Conservation (phyloP, 768 basidiomycete genomes). For the Amanita subjunquillea region DNA sequence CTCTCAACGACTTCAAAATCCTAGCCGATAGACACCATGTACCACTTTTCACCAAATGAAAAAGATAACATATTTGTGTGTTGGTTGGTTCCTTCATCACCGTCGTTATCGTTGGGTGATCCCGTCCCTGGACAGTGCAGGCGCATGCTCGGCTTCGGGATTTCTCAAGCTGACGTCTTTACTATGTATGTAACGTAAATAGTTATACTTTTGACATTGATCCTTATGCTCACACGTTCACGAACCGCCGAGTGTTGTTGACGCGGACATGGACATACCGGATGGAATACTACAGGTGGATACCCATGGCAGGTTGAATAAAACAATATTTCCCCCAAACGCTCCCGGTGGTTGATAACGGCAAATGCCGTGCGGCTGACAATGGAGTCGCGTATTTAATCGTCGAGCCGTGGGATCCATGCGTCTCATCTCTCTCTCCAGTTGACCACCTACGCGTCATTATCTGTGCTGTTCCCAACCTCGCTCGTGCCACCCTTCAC, state of each 20-base stretch:
- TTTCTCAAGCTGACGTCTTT: conserved; percentile 35
- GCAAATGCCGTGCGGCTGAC: too few species aligned
- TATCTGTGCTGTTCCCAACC: too few species aligned
- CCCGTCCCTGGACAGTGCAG: conserved; percentile 26
- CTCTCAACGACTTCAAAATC: conserved; percentile 73
- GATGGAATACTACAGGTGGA: conserved; percentile 59
- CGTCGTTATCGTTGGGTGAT: background rate
- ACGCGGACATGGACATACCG: conserved; percentile 51
- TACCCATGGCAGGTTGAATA: conserved; percentile 28
- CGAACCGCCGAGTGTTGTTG: conserved; percentile 56
- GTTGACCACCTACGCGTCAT: too few species aligned
- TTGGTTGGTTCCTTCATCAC: background rate
- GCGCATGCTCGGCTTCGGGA: conserved; percentile 48
- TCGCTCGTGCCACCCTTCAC: too few species aligned
- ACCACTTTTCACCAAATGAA: conserved; percentile 41
- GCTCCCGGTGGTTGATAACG: too few species aligned
- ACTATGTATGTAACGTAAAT: conserved; percentile 28
- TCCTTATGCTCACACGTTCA: conserved; percentile 37
- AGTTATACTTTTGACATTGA: conserved; percentile 60
- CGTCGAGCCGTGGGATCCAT: too few species aligned
- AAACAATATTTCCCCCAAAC: too few species aligned
- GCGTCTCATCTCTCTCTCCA: too few species aligned
- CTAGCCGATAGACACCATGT: conserved; percentile 60
- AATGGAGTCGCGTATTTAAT: too few species aligned
- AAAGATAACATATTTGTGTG: conserved; percentile 51